These are phyloP conservation scores for Fusarium illudens DNA, from an alignment of 2,329 filamentous ascomycete genomes.

Conservation along the genomic window DNA sequence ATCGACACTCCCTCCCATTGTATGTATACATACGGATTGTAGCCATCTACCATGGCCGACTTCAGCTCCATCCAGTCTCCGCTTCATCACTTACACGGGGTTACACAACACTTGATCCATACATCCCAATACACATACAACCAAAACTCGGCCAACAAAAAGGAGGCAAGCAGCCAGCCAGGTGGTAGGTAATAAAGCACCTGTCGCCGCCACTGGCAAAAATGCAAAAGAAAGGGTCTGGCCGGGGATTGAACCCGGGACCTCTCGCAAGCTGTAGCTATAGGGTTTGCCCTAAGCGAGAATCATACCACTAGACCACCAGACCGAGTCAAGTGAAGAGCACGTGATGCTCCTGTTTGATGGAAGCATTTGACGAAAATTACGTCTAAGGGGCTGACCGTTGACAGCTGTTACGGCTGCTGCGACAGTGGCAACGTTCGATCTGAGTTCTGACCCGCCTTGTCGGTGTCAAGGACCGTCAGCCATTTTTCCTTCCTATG, in stretches of 20 bases:
- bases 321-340: slow-evolving; percentile 44
- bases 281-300: slow-evolving; percentile 69
- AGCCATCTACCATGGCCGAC: no score
- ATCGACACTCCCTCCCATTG: not conserved
- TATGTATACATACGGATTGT: not conserved
- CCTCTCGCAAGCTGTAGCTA: slow-evolving; percentile 53
- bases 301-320: slow-evolving; percentile 76
- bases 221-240: slow-evolving; percentile 49
- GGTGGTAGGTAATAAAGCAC: not conserved
- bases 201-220: not conserved
- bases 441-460: no score
- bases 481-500: no score
- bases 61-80: no score
- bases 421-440: not conserved
- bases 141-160: not conserved
- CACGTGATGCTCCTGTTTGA: not conserved
- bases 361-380: not conserved
- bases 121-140: not conserved
- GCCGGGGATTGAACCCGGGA: slow-evolving; percentile 58
- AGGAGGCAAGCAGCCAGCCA: not conserved
- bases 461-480: no score
- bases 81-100: not conserved
- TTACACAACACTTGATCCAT: not conserved
- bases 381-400: not conserved
- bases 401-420: not conserved